These are phyloP conservation scores for Globisporangium nodosum DNA, from an alignment of 352 stramenopile species.

Conservation along the genomic window DNA sequence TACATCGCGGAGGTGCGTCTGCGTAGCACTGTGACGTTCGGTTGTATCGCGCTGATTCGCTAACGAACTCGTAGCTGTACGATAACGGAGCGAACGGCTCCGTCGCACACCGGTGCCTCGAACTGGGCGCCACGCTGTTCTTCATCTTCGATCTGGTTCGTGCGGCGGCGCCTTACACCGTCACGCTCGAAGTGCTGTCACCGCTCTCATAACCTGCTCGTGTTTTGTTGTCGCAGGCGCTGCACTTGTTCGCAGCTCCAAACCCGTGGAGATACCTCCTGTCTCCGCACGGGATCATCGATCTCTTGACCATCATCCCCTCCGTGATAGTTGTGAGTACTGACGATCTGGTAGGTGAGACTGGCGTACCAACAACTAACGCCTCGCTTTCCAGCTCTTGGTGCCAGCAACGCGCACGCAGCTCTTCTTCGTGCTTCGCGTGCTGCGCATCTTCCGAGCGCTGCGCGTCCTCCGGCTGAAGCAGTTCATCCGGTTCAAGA, in stretches of 20 bases:
- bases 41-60: too few species aligned
- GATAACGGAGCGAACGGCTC: conserved; percentile 16
- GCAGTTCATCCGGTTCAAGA: conserved; percentile 51
- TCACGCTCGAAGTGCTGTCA: not conserved
- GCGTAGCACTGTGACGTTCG: not conserved
- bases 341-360: not conserved
- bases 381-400: conserved; percentile 28
- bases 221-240: conserved; percentile 7
- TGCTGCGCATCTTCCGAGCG: conserved; percentile 65
- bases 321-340: conserved; percentile 48
- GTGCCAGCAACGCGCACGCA: conserved; percentile 35
- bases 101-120: conserved; percentile 16
- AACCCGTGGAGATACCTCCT: conserved; percentile 40
- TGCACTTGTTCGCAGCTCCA: conserved; percentile 45
- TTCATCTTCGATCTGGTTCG: conserved; percentile 61
- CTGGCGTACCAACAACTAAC: too few species aligned
- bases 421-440: conserved; percentile 58
- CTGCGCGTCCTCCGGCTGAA: conserved; percentile 55
- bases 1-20: conserved; percentile 49
- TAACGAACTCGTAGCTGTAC: conserved; percentile 29
- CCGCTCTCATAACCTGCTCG: not conserved
- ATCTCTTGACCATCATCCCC: conserved; percentile 66
- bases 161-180: not conserved
- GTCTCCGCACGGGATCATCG: conserved; percentile 51
- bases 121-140: conserved; percentile 42